A percentile compares a stretch with the other conserved stretches of the same genome.
Conservation (phyloP, 2,329 filamentous ascomycete genomes). For the Nothophaeocryptopus gaeumannii region DNA sequence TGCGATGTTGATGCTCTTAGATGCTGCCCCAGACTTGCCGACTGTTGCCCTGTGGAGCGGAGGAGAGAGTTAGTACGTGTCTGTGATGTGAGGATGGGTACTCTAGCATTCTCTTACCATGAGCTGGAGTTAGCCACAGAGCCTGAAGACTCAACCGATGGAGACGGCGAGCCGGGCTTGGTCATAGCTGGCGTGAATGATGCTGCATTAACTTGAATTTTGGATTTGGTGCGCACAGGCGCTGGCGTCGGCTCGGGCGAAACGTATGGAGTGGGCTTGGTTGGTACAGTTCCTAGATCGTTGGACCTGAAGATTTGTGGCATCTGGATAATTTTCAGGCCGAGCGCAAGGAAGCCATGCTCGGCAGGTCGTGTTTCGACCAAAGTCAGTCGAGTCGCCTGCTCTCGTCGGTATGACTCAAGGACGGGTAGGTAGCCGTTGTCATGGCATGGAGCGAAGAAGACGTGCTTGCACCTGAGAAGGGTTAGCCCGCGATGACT, state of each 20-base stretch:
- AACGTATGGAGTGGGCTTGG: slow-evolving; percentile 2
- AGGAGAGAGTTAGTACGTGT: no score
- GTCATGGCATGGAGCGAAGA: slow-evolving; percentile 50
- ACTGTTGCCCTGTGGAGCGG: slow-evolving; percentile 37
- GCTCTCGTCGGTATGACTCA: slow-evolving; percentile 45
- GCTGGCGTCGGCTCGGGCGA: slow-evolving; percentile 2
- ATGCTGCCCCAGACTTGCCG: slow-evolving; percentile 36
- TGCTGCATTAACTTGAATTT: slow-evolving; percentile 5
- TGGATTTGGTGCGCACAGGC: neutral
- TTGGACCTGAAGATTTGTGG: slow-evolving; percentile 43
- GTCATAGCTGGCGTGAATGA: slow-evolving; percentile 5
- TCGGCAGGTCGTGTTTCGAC: slow-evolving; percentile 45
- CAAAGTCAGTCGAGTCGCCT: slow-evolving; percentile 42
- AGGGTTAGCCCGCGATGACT: no score
- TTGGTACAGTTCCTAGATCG: slow-evolving; percentile 20
- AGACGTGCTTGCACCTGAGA: slow-evolving; percentile 39
- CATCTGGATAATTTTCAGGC: slow-evolving; percentile 41
- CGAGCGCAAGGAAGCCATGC: slow-evolving; percentile 42
- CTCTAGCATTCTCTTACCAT: no score
- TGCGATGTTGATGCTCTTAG: slow-evolving; percentile 42
- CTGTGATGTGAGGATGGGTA: no score
- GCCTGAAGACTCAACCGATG: slow-evolving; percentile 16
- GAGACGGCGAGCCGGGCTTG: slow-evolving; percentile 24
- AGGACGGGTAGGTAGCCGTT: slow-evolving; percentile 46
- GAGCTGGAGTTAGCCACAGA: slow-evolving; percentile 20